phyloP scores from a whole-genome alignment of 805 yeast species.

The Kodamaea nitidulidarum region DNA sequence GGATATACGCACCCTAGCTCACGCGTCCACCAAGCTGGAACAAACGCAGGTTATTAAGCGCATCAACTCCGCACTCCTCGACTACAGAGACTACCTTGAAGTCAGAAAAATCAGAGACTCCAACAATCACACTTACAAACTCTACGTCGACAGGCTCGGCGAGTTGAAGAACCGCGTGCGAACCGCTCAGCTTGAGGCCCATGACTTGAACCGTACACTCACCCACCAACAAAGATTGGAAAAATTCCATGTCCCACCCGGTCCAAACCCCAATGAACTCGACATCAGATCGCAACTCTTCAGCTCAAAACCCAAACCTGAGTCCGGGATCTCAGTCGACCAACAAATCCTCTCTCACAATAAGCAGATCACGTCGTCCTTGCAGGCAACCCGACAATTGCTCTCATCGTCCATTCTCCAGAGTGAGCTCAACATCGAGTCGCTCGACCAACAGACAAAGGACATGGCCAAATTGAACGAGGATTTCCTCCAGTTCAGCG shows the following conservation, averaged over 20 bases:
- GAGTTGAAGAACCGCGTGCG: constrained; percentile 24
- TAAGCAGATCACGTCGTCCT: constrained; percentile 41
- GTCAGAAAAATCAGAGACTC: constrained; percentile 2
- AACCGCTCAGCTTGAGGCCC: constrained; percentile 26
- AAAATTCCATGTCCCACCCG: constrained; percentile 19
- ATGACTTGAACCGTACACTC: constrained; percentile 22
- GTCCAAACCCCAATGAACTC: not conserved
- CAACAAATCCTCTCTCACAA: constrained; percentile 45
- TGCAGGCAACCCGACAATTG: constrained; percentile 46
- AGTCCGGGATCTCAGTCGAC: constrained; percentile 25
- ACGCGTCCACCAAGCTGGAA: constrained; percentile 10
- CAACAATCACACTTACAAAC: constrained; percentile 1
- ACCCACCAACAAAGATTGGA: constrained; percentile 30
- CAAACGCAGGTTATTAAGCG: constrained; percentile 9
- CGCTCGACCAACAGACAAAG: constrained; percentile 44
- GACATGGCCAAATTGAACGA: constrained; percentile 39
- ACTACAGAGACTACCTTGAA: constrained; percentile 3
- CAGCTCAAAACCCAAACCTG: constrained; percentile 16
- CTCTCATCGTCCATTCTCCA: constrained; percentile 48
- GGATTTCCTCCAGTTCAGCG: constrained; percentile 38
- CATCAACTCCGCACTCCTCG: constrained; percentile 7
- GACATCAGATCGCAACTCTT: constrained; percentile 15
- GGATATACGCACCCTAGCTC: constrained; percentile 15
- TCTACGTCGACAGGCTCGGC: constrained; percentile 6
- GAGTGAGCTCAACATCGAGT: constrained; percentile 47